Conservation (phyloP, 352 stramenopile genomes). For the Phytophthora uliginosa region DNA sequence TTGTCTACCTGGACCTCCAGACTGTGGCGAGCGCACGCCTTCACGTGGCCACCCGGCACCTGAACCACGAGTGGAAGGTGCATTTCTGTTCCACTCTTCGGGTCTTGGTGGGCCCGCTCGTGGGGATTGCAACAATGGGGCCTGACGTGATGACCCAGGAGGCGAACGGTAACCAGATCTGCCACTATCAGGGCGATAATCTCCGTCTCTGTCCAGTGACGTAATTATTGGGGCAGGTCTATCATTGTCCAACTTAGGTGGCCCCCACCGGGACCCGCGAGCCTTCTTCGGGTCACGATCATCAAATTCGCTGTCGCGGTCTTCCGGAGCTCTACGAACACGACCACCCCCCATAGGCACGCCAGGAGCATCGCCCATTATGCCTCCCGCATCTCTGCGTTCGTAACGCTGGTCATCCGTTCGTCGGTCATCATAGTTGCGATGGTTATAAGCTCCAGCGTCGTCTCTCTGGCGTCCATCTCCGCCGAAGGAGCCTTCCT, state of each 20-base stretch:
- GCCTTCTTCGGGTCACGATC: slow-evolving; percentile 70
- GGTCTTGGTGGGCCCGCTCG: slow-evolving; percentile 23
- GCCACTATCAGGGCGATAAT: slow-evolving; percentile 32
- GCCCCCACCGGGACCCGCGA: slow-evolving; percentile 79
- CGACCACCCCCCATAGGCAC: slow-evolving; percentile 36
- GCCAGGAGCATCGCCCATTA: slow-evolving; percentile 36
- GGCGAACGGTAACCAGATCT: slow-evolving; percentile 37
- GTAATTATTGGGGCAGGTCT: slow-evolving; percentile 67
- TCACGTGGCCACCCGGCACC: slow-evolving; percentile 37
- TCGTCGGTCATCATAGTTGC: slow-evolving; percentile 38
- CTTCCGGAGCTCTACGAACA: slow-evolving; percentile 36
- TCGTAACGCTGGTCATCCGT: slow-evolving; percentile 17
- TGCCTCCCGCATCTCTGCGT: slow-evolving; percentile 33
- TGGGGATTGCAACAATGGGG: slow-evolving; percentile 33
- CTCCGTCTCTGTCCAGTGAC: slow-evolving; percentile 32
- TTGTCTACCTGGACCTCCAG: slow-evolving; percentile 39
- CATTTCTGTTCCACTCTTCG: slow-evolving; percentile 46
- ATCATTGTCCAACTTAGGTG: slow-evolving; percentile 54
- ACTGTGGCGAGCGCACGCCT: slow-evolving; percentile 32
- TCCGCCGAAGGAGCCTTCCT: slow-evolving; percentile 24
- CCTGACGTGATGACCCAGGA: slow-evolving; percentile 24
- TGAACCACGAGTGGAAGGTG: slow-evolving; percentile 28
- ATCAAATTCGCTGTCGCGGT: slow-evolving; percentile 36
- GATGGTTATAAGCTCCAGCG: slow-evolving; percentile 20
- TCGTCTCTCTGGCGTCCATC: slow-evolving; percentile 24